Base-by-base conservation (phyloP, 371 early-diverging fungal genomes). In the Rhizopus arrhizus region DNA sequence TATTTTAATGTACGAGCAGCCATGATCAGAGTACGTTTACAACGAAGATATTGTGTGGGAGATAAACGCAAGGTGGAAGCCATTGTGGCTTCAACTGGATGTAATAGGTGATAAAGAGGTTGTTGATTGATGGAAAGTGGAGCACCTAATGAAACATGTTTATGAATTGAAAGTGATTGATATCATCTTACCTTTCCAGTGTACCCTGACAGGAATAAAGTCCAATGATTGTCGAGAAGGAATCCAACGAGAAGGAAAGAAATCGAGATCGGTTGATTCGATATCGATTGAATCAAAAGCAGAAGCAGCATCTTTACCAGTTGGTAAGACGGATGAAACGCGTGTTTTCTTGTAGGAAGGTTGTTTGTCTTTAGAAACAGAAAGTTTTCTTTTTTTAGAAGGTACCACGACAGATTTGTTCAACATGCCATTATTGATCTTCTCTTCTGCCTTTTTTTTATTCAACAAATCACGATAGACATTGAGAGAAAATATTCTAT, bases 11-110 rank as follows among this genome's bases (percentile, higher is more conserved):
- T 65, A 32, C 62, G 56, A 22, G 74, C 68, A 54, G 69, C 71
- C 56, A 65, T 52, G 16, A 70, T 65, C 10, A 70, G 50, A 11
- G 68, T 70, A 50, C 74, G 65, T 41, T 74, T 74, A 56, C 74
- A 74, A 15, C 73, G 66, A 28, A 88, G 64, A 59, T 85, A 88
- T 69, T 86, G 87, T 29, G 81, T 81, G 5, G 88, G 88, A 33
- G 83, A 75, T 28, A 88, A 74, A 33, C 88, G 81, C 32, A 88
- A 71, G 0, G 81, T 77, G 40, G 87, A 86, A 45, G 86, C 84
- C 68, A 85, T 82, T 31, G 80, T 66, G 5, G 58, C 73, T 64
- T 88, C 88, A 29, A 81, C 77, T 1, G 69, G 70, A 32, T 86
- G 85, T 33, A 88, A 70, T 28, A 58, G 66, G 48, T 75, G 61